These are phyloP conservation scores for Pleurotus cornucopiae DNA, from an alignment of 768 basidiomycete species.

Conservation along the genomic window DNA sequence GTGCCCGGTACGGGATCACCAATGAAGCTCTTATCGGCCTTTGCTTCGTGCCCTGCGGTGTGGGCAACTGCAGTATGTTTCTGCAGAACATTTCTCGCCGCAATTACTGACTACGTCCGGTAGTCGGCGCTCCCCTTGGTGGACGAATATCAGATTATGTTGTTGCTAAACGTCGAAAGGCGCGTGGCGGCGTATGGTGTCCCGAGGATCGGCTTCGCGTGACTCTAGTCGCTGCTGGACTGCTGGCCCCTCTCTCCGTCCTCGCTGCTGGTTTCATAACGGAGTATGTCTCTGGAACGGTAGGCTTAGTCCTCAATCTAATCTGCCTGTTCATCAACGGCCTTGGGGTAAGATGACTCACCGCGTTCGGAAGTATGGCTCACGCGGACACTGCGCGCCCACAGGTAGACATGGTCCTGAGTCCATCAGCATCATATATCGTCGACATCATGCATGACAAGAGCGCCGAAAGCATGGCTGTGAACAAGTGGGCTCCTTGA, in stretches of 20 bases:
- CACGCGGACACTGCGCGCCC: neutral
- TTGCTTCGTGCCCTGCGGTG: slow-evolving; percentile 55
- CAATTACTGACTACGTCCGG: neutral
- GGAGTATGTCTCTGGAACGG: slow-evolving; percentile 40
- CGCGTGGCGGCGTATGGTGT: slow-evolving; percentile 53
- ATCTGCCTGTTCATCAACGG: slow-evolving; percentile 61
- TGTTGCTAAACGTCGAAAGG: slow-evolving; percentile 42
- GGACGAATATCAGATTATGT: slow-evolving; percentile 56
- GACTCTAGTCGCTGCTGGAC: slow-evolving; percentile 37
- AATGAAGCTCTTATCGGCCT: slow-evolving; percentile 57
- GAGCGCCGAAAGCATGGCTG: slow-evolving; percentile 65
- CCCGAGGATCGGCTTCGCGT: slow-evolving; percentile 68
- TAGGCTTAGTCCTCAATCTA: slow-evolving; percentile 48
- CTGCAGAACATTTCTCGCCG: neutral
- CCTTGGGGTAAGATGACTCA: slow-evolving; percentile 40
- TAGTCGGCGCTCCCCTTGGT: slow-evolving; percentile 58
- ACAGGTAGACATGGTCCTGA: slow-evolving; percentile 54
- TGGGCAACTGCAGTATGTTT: slow-evolving; percentile 54
- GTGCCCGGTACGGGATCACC: slow-evolving; percentile 46
- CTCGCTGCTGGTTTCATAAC: slow-evolving; percentile 46
- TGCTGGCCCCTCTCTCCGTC: slow-evolving; percentile 52
- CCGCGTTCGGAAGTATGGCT: too few species aligned
- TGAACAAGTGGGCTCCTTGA: slow-evolving; percentile 37
- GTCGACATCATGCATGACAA: slow-evolving; percentile 57
- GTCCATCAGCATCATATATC: slow-evolving; percentile 50